Percentiles rank a stretch among this genome's conserved stretches.
These are phyloP conservation scores for Sugiyamaella valdiviana DNA, from an alignment of 805 yeast species.

Conservation along the genomic window DNA sequence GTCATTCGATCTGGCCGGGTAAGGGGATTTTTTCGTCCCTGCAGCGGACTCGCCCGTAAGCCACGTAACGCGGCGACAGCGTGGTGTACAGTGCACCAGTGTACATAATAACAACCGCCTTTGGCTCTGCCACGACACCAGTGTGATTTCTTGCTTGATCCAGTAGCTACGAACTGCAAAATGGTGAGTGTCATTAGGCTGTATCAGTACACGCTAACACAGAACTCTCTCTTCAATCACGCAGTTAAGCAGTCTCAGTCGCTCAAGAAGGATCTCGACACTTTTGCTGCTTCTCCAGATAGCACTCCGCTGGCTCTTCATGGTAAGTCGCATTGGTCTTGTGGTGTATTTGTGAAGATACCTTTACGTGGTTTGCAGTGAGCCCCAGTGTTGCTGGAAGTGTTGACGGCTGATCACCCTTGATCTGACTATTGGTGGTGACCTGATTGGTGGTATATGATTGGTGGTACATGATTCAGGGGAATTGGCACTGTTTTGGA, in stretches of 20 bases:
- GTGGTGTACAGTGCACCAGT: too few species aligned
- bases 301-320: conserved; percentile 70
- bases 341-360: neutral
- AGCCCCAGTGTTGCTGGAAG: too few species aligned
- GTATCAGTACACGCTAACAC: neutral
- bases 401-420: too few species aligned
- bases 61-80: too few species aligned
- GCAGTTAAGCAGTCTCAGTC: conserved; percentile 80
- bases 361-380: neutral
- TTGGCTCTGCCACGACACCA: neutral
- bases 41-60: neutral
- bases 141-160: neutral
- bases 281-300: conserved; percentile 51
- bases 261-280: conserved; percentile 59
- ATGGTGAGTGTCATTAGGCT: neutral
- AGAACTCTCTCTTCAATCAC: conserved; percentile 86
- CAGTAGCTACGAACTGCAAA: neutral
- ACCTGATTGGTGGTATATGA: too few species aligned
- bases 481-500: too few species aligned
- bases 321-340: conserved; percentile 35
- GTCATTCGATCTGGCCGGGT: neutral
- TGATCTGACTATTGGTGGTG: too few species aligned
- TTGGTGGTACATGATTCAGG: too few species aligned
- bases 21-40: neutral
- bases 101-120: too few species aligned